Base-by-base conservation (phyloP, 2,329 filamentous ascomycete species). In the Alternaria burnsii region DNA sequence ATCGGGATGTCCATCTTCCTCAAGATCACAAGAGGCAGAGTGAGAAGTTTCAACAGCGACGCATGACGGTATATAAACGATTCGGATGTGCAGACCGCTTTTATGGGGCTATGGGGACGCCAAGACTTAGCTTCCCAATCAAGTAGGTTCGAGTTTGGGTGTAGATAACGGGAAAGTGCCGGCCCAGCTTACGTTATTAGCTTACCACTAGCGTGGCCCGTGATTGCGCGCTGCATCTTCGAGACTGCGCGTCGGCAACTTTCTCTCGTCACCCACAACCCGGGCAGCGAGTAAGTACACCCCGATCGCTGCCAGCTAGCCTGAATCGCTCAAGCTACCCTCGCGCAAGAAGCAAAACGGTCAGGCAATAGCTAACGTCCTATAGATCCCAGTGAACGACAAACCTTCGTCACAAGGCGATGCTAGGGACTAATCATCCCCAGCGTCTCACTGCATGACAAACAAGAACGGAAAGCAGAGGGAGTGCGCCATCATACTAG, bases 391-490 rank as follows among this genome's bases (percentile, higher is more conserved):
- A 52, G 52, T 72, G 70, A 72, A 71, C 69, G 70, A 72, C 68
- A 72, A 72, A 55, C 42, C 53, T 51, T 42, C 32, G 63, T 71
- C 70, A 71, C 68, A 69, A 72, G 68, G 66, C 51, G 57, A 63
- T 38, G 52, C 47, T 16, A 41, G 38, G 56, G 68, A 59, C 71
- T 71, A 71, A 73, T 71, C 67, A 68, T 55, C 71, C 56, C 57
- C 38, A 11, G 62, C 44, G 43, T 58, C 58, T 51, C 59, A 55
- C 55, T 72, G 70, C 69, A 71, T 72, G 71, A 71, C 69, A 68
- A 56, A 65, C 54, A 67, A 72, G 73, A 76, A 76, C 71, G 68
- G 73, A 76, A 75, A 76, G 62, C 73, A 59, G 67, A 76, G 72
- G 73, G 73, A 74, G 68, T 72, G 71, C 62, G 61, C 58, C 67